Evolutionary conservation across 2,329 filamentous ascomycete species (phyloP), one percentile per base, ranked within the genome.

Genomic region (Coniella vitis): DNA sequence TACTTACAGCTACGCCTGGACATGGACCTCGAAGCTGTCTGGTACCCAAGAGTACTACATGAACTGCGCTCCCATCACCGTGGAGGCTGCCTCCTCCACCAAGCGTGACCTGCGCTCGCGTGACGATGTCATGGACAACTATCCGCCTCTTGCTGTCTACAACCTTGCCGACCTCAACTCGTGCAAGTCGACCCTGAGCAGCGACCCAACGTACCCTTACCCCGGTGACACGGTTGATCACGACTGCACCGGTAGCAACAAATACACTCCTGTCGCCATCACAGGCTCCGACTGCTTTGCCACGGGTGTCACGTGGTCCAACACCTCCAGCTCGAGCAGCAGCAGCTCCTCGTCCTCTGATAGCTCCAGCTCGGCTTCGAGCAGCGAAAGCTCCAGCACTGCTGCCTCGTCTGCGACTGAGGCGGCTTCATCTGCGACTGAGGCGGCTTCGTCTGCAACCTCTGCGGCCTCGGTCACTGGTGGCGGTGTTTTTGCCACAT

Each of bases 31-130:
- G 19, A 97, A 97, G 73, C 86, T 85, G 51, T 62, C 95, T 8
- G 93, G 93, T 3, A 95, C 95, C 70, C 84, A 90, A 1, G 93
- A 97, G 64, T 89, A 95, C 76, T 96, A 97, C 75, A 95, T 95
- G 90, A 94, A 95, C 76, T 98, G 91, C 58, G 88, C 86, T 0
- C 83, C 87, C 0, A 66, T 95, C 44, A 76, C 73, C 0, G 74
- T 97, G 31, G 79, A 34, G 63, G 65, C 41, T 58, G 61, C 48
- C 58, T 56, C 16, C 42, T 32, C 44, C 19, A 50, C 51, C 36
- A 53, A 53, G 47, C 41, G 20, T 36, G 47, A 53, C 48, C 47
- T 53, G 14, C 48, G 49, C 48, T n/a, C 34, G 35, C 51, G 51
- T 12, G 39, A 54, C 49, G 46, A 66, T 67, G 61, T 65, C 67